A percentile compares a stretch with the other conserved stretches of the same genome.
Evolutionary conservation across 78 protist species (phyloP).

Genomic region (Protostelium mycophagum): DNA sequence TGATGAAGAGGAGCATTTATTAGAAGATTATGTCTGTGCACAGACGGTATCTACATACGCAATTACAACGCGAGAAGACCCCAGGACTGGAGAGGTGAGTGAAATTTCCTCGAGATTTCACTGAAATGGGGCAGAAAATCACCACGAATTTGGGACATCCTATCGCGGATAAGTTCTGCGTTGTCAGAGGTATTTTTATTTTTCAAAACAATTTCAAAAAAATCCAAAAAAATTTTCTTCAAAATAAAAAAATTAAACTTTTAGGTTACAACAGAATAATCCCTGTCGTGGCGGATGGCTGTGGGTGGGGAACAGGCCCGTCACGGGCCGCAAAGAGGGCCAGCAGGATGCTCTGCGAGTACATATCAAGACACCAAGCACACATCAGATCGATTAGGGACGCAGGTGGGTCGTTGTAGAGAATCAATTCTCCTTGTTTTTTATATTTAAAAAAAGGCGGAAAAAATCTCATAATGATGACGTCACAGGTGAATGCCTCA

Average conservation of each 20-base stretch:
- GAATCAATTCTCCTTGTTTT: too few relatives aligned
- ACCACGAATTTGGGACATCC: neutral
- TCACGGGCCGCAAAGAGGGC: conserved; percentile 61
- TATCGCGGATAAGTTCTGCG: neutral
- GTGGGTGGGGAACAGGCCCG: conserved; percentile 61
- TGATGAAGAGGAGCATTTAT: neutral
- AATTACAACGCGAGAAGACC: neutral
- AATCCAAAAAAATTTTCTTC: too few relatives aligned
- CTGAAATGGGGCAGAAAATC: neutral
- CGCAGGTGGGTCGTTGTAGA: conserved; percentile 19
- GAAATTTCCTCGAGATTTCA: neutral
- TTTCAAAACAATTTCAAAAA: too few relatives aligned
- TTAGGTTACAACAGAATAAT: conserved; percentile 11
- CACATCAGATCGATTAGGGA: conserved; percentile 56
- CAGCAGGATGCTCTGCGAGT: conserved; percentile 37
- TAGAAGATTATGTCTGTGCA: neutral
- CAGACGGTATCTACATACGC: neutral
- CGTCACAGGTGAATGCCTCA: neutral
- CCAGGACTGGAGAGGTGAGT: neutral
- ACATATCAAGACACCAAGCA: conserved; percentile 29
- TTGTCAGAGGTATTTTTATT: too few relatives aligned
- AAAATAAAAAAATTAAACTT: too few relatives aligned
- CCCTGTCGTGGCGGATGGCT: conserved; percentile 64
- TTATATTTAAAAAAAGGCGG: too few relatives aligned
- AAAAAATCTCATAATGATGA: too few relatives aligned